Conservation (phyloP, 2,329 filamentous ascomycete genomes). For the Paraphoma chrysanthemicola region DNA sequence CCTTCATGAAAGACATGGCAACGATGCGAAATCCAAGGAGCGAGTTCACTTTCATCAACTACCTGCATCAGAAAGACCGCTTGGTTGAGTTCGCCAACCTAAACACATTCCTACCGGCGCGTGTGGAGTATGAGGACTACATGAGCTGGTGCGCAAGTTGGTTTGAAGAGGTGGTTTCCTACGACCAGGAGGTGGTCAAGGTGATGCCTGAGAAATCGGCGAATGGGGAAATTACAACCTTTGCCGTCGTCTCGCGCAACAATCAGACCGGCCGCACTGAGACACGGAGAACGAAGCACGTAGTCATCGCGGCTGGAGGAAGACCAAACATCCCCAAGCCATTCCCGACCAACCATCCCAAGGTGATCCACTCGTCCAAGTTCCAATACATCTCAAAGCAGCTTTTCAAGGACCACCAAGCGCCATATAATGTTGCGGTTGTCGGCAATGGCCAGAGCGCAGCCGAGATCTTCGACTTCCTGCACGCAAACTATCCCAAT, state of each 20-base stretch:
- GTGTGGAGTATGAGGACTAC: constrained; percentile 94
- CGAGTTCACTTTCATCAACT: constrained; percentile 95
- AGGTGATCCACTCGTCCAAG: constrained; percentile 86
- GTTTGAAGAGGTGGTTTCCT: constrained; percentile 76
- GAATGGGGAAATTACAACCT: constrained; percentile 65
- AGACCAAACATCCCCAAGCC: constrained; percentile 73
- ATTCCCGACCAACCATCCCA: constrained; percentile 73
- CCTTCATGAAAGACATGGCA: constrained; percentile 94
- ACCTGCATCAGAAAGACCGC: constrained; percentile 81
- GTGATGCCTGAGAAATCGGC: constrained; percentile 67
- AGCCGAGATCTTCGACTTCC: constrained; percentile 92
- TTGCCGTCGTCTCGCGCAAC: constrained; percentile 72
- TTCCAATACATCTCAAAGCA: constrained; percentile 72
- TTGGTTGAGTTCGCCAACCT: constrained; percentile 91
- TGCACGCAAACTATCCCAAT: constrained; percentile 83
- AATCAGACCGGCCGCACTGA: constrained; percentile 62
- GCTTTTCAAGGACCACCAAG: constrained; percentile 63
- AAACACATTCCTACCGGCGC: constrained; percentile 83
- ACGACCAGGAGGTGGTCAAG: constrained; percentile 77
- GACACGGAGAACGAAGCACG: constrained; percentile 67
- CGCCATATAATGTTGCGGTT: constrained; percentile 77
- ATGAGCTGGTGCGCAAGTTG: constrained; percentile 87
- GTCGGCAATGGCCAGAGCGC: constrained; percentile 91
- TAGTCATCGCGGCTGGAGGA: constrained; percentile 74
- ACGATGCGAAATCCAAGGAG: constrained; percentile 86